Conservation (phyloP, 306 rosid species). For the Lathyrus sativus region DNA sequence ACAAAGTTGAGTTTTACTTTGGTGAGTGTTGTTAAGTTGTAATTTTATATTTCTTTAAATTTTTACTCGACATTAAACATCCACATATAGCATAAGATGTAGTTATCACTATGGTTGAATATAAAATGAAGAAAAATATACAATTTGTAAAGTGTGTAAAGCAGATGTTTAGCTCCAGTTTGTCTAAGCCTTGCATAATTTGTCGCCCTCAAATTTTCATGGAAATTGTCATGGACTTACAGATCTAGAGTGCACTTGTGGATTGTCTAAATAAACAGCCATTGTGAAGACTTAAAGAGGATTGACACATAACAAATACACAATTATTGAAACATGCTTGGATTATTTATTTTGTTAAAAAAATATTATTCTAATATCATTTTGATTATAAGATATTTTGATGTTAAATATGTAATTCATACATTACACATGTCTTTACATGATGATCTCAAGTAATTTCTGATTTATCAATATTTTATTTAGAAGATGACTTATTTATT, state of each 20-base stretch:
- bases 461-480: too few species aligned
- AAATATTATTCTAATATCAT: too few species aligned
- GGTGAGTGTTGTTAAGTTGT: too few species aligned
- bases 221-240: too few species aligned
- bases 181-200: background rate
- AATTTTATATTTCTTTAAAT: background rate
- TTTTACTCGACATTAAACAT: background rate
- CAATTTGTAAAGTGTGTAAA: background rate
- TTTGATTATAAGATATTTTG: background rate
- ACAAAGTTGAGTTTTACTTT: too few species aligned
- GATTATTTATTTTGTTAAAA: background rate
- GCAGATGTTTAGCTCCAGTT: background rate
- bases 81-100: background rate
- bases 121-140: background rate
- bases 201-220: too few species aligned
- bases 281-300: too few species aligned
- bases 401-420: background rate
- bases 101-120: background rate
- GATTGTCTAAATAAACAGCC: too few species aligned
- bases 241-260: too few species aligned
- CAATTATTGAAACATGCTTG: too few species aligned
- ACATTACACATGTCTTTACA: background rate
- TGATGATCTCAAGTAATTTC: background rate
- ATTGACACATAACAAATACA: too few species aligned
- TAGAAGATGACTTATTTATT: too few species aligned